phyloP scores from a whole-genome alignment of 1,139 yeast genomes.

The Taiozyma sp. region DNA sequence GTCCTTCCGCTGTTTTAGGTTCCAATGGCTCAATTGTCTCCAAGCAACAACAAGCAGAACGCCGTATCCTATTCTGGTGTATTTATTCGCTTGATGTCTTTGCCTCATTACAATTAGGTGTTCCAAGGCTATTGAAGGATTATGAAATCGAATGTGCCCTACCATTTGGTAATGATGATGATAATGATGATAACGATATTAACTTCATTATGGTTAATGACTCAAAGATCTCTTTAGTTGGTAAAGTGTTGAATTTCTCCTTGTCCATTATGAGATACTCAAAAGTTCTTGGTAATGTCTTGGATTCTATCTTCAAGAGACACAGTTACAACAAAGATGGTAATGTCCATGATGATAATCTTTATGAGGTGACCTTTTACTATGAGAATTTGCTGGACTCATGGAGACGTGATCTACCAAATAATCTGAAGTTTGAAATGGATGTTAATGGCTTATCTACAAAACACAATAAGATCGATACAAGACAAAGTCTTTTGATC shows the following conservation, averaged over 20 bases:
- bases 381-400: slow-evolving; percentile 70
- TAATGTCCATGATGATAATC: slow-evolving; percentile 25
- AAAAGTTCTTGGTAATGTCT: slow-evolving; percentile 66
- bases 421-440: slow-evolving; percentile 57
- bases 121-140: slow-evolving; percentile 75
- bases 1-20: slow-evolving; percentile 79
- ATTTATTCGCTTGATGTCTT: slow-evolving; percentile 75
- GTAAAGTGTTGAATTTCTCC: slow-evolving; percentile 61
- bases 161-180: slow-evolving; percentile 62
- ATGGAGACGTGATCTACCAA: slow-evolving; percentile 75
- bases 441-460: slow-evolving; percentile 61
- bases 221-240: slow-evolving; percentile 55
- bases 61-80: slow-evolving; percentile 83
- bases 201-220: slow-evolving; percentile 56
- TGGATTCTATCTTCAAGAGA: slow-evolving; percentile 60
- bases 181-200: slow-evolving; percentile 39
- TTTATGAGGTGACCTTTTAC: slow-evolving; percentile 37
- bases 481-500: slow-evolving; percentile 55
- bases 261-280: slow-evolving; percentile 66
- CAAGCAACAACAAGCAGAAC: slow-evolving; percentile 69
- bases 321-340: slow-evolving; percentile 26
- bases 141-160: slow-evolving; percentile 82
- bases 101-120: slow-evolving; percentile 72
- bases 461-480: slow-evolving; percentile 36
- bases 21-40: slow-evolving; percentile 52